Conservation (phyloP, 768 basidiomycete genomes). For the Tricholoma sp. region DNA sequence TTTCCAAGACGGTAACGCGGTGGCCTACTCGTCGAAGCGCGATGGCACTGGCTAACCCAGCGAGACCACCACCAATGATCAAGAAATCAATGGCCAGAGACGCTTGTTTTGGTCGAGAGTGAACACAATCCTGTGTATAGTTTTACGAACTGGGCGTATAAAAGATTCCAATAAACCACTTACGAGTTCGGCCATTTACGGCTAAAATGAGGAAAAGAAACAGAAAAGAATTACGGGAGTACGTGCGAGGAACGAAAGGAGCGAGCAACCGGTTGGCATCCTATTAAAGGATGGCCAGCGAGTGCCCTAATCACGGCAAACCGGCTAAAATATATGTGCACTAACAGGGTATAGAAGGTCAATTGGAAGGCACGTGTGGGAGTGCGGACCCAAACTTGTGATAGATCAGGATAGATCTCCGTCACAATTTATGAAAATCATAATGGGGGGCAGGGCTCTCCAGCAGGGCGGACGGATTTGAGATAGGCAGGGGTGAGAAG, state of each 20-base stretch:
- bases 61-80: constrained; percentile 39
- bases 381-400: not conserved
- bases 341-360: not conserved
- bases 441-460: not conserved
- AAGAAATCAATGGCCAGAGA: constrained; percentile 27
- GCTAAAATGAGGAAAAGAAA: not conserved
- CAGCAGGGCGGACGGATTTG: not conserved
- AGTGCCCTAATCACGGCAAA: not conserved
- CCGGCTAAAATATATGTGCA: not conserved
- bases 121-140: not conserved
- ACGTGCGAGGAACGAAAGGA: not conserved
- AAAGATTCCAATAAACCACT: not conserved
- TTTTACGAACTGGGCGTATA: not conserved
- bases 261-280: not conserved
- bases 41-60: constrained; percentile 51
- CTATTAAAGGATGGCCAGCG: not conserved
- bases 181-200: not conserved
- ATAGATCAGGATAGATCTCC: not conserved
- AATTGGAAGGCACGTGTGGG: constrained; percentile 3
- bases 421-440: not conserved
- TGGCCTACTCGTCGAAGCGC: constrained; percentile 52
- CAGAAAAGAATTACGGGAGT: not conserved
- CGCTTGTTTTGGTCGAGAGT: constrained; percentile 14
- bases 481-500: not conserved
- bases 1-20: constrained; percentile 47